A percentile compares a stretch with the other conserved stretches of the same genome.
Conservation (phyloP, 441 rosid genomes). For the Eutrema salsugineum region DNA sequence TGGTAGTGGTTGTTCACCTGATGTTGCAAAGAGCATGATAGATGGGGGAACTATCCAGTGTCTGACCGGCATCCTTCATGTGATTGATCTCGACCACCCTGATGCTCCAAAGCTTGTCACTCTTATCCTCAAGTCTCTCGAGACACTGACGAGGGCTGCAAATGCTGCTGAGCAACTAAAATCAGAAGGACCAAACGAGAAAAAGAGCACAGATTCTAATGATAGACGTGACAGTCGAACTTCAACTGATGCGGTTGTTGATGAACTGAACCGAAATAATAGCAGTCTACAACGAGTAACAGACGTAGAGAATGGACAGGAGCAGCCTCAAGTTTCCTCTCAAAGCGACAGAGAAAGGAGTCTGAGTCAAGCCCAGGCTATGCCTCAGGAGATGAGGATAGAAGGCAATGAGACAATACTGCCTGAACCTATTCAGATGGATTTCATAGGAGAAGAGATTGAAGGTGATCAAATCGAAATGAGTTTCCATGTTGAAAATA, state of each 20-base stretch:
- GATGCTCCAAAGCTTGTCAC: constrained; percentile 91
- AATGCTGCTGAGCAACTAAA: constrained; percentile 81
- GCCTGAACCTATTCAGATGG: constrained; percentile 70
- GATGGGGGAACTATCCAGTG: constrained; percentile 89
- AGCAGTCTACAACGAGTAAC: constrained; percentile 47
- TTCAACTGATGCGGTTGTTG: constrained; percentile 42
- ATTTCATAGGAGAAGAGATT: constrained; percentile 84
- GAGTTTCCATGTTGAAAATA: constrained; percentile 75
- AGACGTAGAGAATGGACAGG: constrained; percentile 49
- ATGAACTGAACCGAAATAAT: constrained; percentile 47
- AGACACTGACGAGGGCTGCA: constrained; percentile 92
- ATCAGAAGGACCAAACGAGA: constrained; percentile 67
- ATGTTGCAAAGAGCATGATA: constrained; percentile 96
- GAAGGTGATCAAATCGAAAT: constrained; percentile 89
- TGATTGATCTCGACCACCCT: constrained; percentile 94
- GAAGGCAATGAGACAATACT: constrained; percentile 61
- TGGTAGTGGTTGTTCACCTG: constrained; percentile 89
- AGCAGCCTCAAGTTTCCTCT: constrained; percentile 46
- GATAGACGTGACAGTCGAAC: constrained; percentile 54
- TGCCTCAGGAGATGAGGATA: constrained; percentile 73
- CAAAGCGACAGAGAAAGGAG: constrained; percentile 49
- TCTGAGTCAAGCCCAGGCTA: constrained; percentile 44
- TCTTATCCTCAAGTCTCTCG: constrained; percentile 85
- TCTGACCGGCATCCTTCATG: constrained; percentile 78
- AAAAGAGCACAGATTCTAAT: constrained; percentile 47